Evolutionary conservation across 83 land plant species (phyloP).

Genomic region (Thuja plicata): DNA sequence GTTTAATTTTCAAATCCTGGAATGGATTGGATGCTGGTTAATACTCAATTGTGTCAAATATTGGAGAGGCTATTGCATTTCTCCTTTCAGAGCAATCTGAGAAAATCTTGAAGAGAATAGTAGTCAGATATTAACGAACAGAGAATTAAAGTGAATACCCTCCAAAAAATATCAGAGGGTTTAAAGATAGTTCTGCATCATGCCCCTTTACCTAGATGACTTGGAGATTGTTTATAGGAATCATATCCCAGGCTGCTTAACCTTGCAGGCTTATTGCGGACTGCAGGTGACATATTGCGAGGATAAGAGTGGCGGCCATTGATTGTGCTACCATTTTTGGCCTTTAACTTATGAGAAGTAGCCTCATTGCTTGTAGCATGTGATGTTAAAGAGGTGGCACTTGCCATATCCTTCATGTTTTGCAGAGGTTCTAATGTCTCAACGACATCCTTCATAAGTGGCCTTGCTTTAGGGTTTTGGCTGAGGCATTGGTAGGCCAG

Average conservation of each 20-base stretch:
- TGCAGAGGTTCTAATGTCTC: slow-evolving; percentile 20
- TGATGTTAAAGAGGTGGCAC: slow-evolving; percentile 5
- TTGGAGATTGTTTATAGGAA: slow-evolving; percentile 1
- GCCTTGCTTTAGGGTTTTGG: slow-evolving; percentile 19
- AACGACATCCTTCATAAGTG: slow-evolving; percentile 23
- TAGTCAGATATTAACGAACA: not conserved
- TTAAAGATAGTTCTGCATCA: not conserved
- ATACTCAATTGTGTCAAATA: not conserved
- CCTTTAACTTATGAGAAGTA: not conserved
- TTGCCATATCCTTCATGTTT: not conserved
- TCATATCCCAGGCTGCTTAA: slow-evolving; percentile 7
- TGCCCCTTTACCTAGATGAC: not conserved
- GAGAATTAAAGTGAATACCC: not conserved
- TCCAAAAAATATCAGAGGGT: not conserved
- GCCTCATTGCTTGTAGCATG: slow-evolving; percentile 2
- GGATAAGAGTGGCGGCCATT: not conserved
- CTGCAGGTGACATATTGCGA: not conserved
- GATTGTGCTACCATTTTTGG: not conserved
- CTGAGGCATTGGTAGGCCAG: slow-evolving; percentile 39
- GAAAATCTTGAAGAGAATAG: not conserved
- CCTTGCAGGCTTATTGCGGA: not conserved
- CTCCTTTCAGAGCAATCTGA: not conserved
- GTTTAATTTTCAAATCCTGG: not conserved
- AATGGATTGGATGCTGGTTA: not conserved
- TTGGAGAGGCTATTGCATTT: not conserved